Base-by-base conservation (phyloP, 495 filamentous ascomycete species). In the Penicillium bialowiezense region DNA sequence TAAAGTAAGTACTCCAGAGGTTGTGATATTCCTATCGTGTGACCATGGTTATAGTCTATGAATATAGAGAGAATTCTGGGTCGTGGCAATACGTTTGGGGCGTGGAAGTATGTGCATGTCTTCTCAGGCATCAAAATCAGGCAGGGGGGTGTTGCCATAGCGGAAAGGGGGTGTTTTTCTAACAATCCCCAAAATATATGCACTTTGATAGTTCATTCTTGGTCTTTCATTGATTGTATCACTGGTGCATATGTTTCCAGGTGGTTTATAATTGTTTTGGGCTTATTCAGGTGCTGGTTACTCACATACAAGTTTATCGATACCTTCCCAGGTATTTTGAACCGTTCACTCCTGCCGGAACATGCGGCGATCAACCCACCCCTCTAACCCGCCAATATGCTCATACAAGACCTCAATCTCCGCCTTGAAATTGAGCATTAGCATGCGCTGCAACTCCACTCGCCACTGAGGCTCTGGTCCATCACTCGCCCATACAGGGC, bases 371-470 rank as follows among this genome's bases (percentile, higher is more conserved):
- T 88, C 77, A 43, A 93, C 69, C 88, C 89, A 91, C 1, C 59
- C 46, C 13, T 80, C 78, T 29, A 93, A 61, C 12, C 83, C 78
- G 6, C 68, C 72, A 0, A 76, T 75, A 20, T 68, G 63, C 15
- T 80, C 72, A 50, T 89, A 89, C 44, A 96, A 71, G 7, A 87
- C 74, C 69, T 98, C 89, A 51, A 93, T 92, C 68, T 98, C 93
- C 2, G 86, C 89, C 63, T 98, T 98, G 42, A 89, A 50, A 56
- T 88, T 87, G 42, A 95, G 60, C 72, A 95, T 81, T 38, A 97
- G 63, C 91, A 97, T 97, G 4, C 77, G 65, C 68, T 95, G 92
- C 54, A 97, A 59, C 58, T 93, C 89, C 9, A 62, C 58, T 36
- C 79, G 74, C 71, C 83, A 84, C 23, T 79, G 75, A 1, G 44